phyloP scores from a whole-genome alignment of 805 yeast genomes.

The Middelhovenomyces tepae region DNA sequence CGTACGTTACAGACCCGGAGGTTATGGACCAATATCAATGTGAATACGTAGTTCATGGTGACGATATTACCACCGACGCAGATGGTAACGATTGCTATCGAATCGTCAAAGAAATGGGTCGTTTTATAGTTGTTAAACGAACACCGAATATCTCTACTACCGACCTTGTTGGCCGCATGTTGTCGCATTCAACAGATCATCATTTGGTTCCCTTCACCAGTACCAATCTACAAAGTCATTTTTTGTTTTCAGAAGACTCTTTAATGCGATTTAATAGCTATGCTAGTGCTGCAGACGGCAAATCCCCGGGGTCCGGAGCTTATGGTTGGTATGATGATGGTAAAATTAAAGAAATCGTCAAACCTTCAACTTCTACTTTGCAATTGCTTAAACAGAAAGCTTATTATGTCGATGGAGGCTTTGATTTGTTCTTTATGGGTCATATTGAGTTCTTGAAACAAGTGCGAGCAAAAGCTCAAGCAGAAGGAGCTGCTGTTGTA shows the following conservation, averaged over 20 bases:
- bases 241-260: conserved; percentile 29
- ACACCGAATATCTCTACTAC: conserved; percentile 94
- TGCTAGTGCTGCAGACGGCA: conserved; percentile 58
- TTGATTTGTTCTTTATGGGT: conserved; percentile 90
- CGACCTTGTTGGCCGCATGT: conserved; percentile 84
- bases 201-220: conserved; percentile 24
- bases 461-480: conserved; percentile 34
- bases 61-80: conserved; percentile 94
- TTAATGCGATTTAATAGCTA: conserved; percentile 41
- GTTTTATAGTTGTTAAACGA: conserved; percentile 83
- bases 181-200: conserved; percentile 55
- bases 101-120: conserved; percentile 70
- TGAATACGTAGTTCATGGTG: conserved; percentile 94
- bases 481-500: conserved; percentile 39
- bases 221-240: conserved; percentile 17
- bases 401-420: conserved; percentile 70
- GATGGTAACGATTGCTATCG: conserved; percentile 91
- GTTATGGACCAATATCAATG: conserved; percentile 71
- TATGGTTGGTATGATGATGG: conserved; percentile 31
- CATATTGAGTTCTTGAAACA: conserved; percentile 66
- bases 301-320: conserved; percentile 49
- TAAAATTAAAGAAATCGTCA: conserved; percentile 20
- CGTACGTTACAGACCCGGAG: conserved; percentile 83
- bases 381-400: conserved; percentile 18
- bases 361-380: conserved; percentile 10